phyloP scores from a whole-genome alignment of 2,329 filamentous ascomycete species.

The Colletotrichum phormii region DNA sequence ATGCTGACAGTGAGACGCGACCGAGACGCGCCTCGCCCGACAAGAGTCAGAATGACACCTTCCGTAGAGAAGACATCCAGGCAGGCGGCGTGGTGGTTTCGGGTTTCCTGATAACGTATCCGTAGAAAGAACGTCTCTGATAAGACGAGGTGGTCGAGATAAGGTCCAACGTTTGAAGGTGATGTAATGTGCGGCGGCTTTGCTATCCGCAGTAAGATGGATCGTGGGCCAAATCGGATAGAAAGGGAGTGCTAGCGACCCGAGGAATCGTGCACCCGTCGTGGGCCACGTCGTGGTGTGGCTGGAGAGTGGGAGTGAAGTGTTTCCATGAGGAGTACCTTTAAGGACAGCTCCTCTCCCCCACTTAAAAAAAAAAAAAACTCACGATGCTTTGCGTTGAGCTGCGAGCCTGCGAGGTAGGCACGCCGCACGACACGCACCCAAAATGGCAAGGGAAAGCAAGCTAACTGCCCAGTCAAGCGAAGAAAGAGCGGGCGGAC shows the following conservation, averaged over 20 bases:
- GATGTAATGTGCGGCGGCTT: not conserved
- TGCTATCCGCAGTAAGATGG: not conserved
- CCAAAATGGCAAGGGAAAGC: constrained; percentile 9
- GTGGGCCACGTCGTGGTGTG: constrained; percentile 7
- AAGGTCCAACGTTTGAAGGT: not conserved
- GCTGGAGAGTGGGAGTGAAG: not conserved
- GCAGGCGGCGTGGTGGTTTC: not conserved
- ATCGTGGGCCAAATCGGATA: not conserved
- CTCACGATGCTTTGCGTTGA: constrained; percentile 26
- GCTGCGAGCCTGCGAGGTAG: constrained; percentile 6
- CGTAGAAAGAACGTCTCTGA: not conserved
- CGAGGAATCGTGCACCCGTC: not conserved
- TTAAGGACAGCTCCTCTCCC: not conserved
- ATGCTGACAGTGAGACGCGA: constrained; percentile 24
- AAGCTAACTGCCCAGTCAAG: constrained; percentile 4
- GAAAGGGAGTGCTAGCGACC: not conserved
- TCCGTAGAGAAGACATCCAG: not conserved
- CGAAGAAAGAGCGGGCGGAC: constrained; percentile 15
- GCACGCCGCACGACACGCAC: constrained; percentile 5
- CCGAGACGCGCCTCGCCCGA: constrained; percentile 20
- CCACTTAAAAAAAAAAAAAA: not conserved
- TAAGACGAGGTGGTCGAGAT: constrained; percentile 12
- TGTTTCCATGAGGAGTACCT: not conserved
- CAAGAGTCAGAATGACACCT: not conserved
- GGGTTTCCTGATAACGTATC: not conserved